Base-by-base conservation (phyloP, 2,329 filamentous ascomycete species). In the Ramularia collo-cygni region DNA sequence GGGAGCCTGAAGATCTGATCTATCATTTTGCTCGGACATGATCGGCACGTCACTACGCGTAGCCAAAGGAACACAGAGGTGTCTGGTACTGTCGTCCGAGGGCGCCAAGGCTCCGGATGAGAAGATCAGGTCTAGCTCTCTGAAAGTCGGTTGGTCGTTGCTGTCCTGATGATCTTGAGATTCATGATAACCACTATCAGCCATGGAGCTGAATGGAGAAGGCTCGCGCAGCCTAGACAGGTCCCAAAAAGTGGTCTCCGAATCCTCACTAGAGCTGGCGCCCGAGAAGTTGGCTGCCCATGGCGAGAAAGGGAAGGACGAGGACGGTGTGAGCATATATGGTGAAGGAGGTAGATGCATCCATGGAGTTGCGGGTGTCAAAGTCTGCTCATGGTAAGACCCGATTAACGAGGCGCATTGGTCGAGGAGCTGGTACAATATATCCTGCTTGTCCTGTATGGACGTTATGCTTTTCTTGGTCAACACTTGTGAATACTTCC, bases 111-210 rank as follows among this genome's bases (percentile, higher is more conserved):
- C 31, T 13, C 39, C 34, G 18, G 39, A 40, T n/a, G 43, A 43
- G 14, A 40, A 17, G 26, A 27, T 21, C 14, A 33, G 35, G 21
- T 24, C 21, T 10, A 24, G 21, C 21, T 24, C 21, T 6, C 21
- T 24, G 10, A 40, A 19, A 40, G 42, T 37, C 33, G 43, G 43
- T 32, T 40, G 4, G 8, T 37, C 29, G 16, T 43, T 40, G 36
- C 31, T 35, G 19, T 38, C 36, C 12, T 13, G 19, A 8, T 8
- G 29, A 31, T 28, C 36, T 12, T 40, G 39, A 17, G 54, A 48
- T 44, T 58, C 55, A 35, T 55, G 37, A 32, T 51, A 56, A 17
- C 57, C 55, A 32, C 48, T 56, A 40, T 58, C 56, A 34, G 54
- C 44, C 15, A 51, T 48, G 10, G 45, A 47, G 13, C 36, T 38